Percentiles rank a stretch among this genome's conserved stretches.
Evolutionary conservation across 805 yeast genomes (phyloP).

Genomic region (Saccharomyces cerevisiae): DNA sequence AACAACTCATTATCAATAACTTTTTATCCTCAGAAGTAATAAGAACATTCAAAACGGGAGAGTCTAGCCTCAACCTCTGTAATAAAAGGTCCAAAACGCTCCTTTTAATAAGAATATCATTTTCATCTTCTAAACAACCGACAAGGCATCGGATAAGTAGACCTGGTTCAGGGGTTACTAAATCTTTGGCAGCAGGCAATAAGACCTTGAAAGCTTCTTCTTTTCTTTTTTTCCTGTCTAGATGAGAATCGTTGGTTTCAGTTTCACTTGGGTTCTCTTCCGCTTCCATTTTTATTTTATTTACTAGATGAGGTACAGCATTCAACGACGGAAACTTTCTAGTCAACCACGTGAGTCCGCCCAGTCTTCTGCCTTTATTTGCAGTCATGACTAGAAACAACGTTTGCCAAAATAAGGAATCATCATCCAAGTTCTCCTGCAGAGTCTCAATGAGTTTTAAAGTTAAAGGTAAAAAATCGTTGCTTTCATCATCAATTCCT

Average conservation of each 20-base stretch:
- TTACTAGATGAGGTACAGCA: conserved; percentile 28
- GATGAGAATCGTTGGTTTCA: conserved; percentile 6
- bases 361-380: conserved; percentile 71
- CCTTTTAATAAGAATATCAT: conserved; percentile 65
- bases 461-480: conserved; percentile 66
- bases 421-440: conserved; percentile 49
- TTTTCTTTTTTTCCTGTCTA: conserved; percentile 23
- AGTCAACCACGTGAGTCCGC: conserved; percentile 69
- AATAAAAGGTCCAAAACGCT: conserved; percentile 81
- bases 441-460: conserved; percentile 53
- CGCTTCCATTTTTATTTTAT: conserved; percentile 1
- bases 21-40: conserved; percentile 48
- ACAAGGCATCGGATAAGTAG: conserved; percentile 66
- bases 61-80: conserved; percentile 56
- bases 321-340: conserved; percentile 55
- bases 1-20: conserved; percentile 51
- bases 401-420: conserved; percentile 80
- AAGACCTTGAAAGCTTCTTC: conserved; percentile 30
- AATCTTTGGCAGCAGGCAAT: conserved; percentile 46
- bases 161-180: conserved; percentile 72
- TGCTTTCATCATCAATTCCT: conserved; percentile 86
- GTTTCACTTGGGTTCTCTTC: neutral
- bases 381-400: conserved; percentile 67
- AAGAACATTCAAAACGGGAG: conserved; percentile 44
- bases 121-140: conserved; percentile 56